phyloP scores from a whole-genome alignment of 176 grass and related monocot species.

The Secale cereale region DNA sequence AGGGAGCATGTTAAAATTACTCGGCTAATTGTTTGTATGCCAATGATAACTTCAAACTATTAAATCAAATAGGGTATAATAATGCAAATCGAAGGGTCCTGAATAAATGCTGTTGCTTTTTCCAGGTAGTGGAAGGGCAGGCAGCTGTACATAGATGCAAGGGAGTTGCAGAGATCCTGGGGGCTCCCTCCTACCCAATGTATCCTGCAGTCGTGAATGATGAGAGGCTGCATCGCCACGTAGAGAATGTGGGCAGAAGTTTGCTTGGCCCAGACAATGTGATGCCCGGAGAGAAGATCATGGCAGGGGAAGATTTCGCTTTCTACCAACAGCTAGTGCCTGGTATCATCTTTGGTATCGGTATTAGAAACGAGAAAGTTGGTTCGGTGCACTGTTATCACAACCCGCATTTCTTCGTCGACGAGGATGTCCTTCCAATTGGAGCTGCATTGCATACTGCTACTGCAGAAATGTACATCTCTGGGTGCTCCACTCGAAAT shows the following conservation, averaged over 20 bases:
- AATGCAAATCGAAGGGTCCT: neutral
- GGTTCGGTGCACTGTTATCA: constrained; percentile 55
- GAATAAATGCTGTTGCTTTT: neutral
- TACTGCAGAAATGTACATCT: constrained; percentile 53
- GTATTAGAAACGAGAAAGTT: constrained; percentile 58
- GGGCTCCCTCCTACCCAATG: constrained; percentile 40
- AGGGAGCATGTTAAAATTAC: too few species aligned
- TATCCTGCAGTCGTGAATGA: constrained; percentile 89
- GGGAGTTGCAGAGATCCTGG: constrained; percentile 31
- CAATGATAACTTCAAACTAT: too few species aligned
- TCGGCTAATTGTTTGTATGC: too few species aligned
- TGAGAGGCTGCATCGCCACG: constrained; percentile 49
- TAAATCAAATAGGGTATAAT: neutral
- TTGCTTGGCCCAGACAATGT: constrained; percentile 72
- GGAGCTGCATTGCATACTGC: constrained; percentile 62
- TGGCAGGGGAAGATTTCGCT: constrained; percentile 93
- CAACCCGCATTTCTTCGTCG: constrained; percentile 67
- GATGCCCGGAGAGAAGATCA: constrained; percentile 62
- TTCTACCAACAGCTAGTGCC: constrained; percentile 80
- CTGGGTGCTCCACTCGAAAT: neutral
- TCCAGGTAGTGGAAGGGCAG: constrained; percentile 81
- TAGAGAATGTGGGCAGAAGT: constrained; percentile 45
- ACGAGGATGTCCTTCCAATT: constrained; percentile 71
- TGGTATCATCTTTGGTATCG: constrained; percentile 67
- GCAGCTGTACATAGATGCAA: constrained; percentile 70